These are phyloP conservation scores for Sanghuangporus weigelae DNA, from an alignment of 1,284 basidiomycete genomes.

Conservation along the genomic window DNA sequence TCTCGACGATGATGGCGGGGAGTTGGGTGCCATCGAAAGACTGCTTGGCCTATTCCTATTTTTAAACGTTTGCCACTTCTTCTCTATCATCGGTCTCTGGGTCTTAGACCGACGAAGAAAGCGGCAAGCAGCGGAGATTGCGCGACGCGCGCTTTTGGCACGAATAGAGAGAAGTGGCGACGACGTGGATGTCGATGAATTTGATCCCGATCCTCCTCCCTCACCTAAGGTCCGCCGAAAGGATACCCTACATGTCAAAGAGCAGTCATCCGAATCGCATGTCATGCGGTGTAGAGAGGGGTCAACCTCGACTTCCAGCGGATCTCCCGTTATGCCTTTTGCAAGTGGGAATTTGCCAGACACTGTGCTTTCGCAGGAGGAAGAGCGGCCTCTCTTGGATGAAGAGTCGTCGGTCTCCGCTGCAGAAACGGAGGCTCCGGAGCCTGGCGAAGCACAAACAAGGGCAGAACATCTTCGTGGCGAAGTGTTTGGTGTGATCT, in stretches of 20 bases:
- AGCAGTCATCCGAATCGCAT: background rate
- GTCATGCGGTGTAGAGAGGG: constrained; percentile 4
- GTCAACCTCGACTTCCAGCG: constrained; percentile 4
- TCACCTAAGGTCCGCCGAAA: constrained; percentile 1
- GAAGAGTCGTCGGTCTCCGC: constrained; percentile 15
- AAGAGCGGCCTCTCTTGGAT: constrained; percentile 9
- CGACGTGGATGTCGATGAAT: constrained; percentile 2
- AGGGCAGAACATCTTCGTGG: constrained; percentile 44
- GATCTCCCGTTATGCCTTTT: background rate
- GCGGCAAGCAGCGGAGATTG: constrained; percentile 19
- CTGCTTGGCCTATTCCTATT: constrained; percentile 63
- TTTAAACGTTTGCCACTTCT: constrained; percentile 57
- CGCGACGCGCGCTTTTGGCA: background rate
- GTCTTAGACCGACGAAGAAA: constrained; percentile 38
- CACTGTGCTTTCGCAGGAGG: background rate
- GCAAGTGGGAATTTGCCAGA: background rate
- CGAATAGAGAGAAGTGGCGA: background rate
- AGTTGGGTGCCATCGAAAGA: constrained; percentile 38
- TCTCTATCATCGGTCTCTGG: constrained; percentile 44
- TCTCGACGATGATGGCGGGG: constrained; percentile 18
- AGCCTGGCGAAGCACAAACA: constrained; percentile 25
- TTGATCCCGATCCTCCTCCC: constrained; percentile 14
- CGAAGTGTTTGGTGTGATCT: constrained; percentile 40
- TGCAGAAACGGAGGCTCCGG: constrained; percentile 9
- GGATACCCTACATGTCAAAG: background rate